Evolutionary conservation across 805 yeast genomes (phyloP), one percentile per base, ranked within the genome.

Genomic region (Candida manassasensis): DNA sequence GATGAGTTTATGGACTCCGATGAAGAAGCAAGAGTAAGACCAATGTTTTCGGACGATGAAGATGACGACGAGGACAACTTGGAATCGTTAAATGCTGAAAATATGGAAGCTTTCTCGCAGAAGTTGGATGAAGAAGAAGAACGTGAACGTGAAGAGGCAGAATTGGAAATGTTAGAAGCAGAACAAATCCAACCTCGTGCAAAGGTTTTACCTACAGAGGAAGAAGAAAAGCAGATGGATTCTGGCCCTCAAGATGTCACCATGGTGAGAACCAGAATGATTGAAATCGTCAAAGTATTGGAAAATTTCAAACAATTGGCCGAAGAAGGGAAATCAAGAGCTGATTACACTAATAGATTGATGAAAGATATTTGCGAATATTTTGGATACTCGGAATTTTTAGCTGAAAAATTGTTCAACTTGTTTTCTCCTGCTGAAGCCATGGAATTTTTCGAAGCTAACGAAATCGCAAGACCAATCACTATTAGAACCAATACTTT

Each of bases 401-500:
- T 93, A 52, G 98, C 98, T 22, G 96, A 89, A 57, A 90, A 93
- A 63, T 72, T 90, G 39, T 93, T 89, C 70, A 79, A 89, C 50
- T 69, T 93, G 42, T 93, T 93, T 57, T 77, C 94, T 13, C 97
- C 97, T 26, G 73, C 93, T 8, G 99, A 93, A 68, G 97, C 98
- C 10, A 76, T 93, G 74, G 99, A 93, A 62, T 93, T 93, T 55
- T 93, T 93, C 50, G 99, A 93, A 69, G 97, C 98, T 22, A 93
- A 93, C 63, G 99, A 93, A 67, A 85, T 90, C 38, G 84, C 95
- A 21, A 77, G 99, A 59, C 99, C 99, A 32, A 74, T 93, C 39
- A 93, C 97, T 14, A 89, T 93, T 50, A 83, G 99, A 71, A 89
- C 98, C n/a, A 93, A 93, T 62, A 93, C 98, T 12, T 71, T 93